A percentile compares a stretch with the other conserved stretches of the same genome.
Evolutionary conservation across 441 rosid genomes (phyloP).

Genomic region (Populus hybrid): DNA sequence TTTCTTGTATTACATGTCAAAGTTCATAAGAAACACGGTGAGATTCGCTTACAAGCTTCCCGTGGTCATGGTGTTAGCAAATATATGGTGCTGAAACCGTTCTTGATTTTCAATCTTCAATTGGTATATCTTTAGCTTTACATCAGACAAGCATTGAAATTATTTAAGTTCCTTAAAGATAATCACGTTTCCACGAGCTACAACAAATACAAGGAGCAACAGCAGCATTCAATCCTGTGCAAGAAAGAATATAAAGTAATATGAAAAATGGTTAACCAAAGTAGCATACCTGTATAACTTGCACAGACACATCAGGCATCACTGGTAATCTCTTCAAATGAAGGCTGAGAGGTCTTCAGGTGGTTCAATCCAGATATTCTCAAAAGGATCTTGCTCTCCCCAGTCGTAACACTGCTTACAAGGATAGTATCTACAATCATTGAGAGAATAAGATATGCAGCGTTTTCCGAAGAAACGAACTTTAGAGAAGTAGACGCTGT

Average conservation of each 20-base stretch:
- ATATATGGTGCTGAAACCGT: background rate
- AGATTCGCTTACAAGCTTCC: background rate
- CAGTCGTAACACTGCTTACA: slow-evolving; percentile 63
- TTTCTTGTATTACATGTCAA: background rate
- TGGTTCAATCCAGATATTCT: slow-evolving; percentile 68
- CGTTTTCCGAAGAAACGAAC: slow-evolving; percentile 62
- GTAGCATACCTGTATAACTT: slow-evolving; percentile 9
- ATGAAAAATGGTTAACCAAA: background rate
- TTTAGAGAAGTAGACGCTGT: slow-evolving; percentile 57
- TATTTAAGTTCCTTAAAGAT: background rate
- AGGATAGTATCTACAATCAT: slow-evolving; percentile 57
- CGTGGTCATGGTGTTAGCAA: background rate
- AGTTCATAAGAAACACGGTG: background rate
- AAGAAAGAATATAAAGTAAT: slow-evolving; percentile 1
- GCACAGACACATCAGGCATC: background rate
- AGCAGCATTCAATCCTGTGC: slow-evolving; percentile 1
- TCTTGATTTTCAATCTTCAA: background rate
- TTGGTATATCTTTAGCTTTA: background rate
- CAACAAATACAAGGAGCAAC: background rate
- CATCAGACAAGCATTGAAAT: background rate
- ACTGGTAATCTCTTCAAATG: slow-evolving; percentile 20
- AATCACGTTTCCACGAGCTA: background rate
- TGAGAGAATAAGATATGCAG: slow-evolving; percentile 61
- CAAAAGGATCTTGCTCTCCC: slow-evolving; percentile 61
- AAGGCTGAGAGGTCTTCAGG: slow-evolving; percentile 39